phyloP scores from a whole-genome alignment of 495 filamentous ascomycete genomes.

The Trichoderma gamsii region DNA sequence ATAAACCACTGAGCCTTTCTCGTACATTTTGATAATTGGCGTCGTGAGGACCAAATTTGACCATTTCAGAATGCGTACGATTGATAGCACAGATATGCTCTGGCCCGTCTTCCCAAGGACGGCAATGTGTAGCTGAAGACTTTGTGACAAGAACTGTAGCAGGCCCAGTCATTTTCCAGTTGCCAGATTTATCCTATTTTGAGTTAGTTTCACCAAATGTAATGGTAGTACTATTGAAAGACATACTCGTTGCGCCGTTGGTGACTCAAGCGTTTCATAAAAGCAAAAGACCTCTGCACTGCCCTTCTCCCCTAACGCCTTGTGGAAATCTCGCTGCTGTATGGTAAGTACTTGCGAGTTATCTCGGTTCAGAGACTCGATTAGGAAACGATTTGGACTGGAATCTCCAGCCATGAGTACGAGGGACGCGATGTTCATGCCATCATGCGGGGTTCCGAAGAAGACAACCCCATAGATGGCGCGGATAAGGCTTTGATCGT shows the following conservation, averaged over 20 bases:
- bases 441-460: neutral
- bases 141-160: neutral
- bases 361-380: neutral
- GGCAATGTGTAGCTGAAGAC: constrained; percentile 20
- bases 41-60: neutral
- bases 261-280: neutral
- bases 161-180: neutral
- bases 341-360: neutral
- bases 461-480: neutral
- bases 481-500: neutral
- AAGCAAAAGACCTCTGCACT: neutral
- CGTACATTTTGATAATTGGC: neutral
- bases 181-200: neutral
- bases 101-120: constrained; percentile 17
- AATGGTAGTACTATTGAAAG: neutral
- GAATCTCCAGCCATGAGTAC: neutral
- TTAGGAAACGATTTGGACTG: neutral
- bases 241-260: neutral
- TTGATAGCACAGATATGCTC: constrained; percentile 19
- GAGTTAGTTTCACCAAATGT: neutral
- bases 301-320: neutral
- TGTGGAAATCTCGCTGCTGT: neutral
- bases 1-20: neutral
- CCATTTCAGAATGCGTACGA: neutral
- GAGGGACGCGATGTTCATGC: neutral